phyloP scores from a whole-genome alignment of 169 alveolate genomes.

The Amoebophrya sp. region DNA sequence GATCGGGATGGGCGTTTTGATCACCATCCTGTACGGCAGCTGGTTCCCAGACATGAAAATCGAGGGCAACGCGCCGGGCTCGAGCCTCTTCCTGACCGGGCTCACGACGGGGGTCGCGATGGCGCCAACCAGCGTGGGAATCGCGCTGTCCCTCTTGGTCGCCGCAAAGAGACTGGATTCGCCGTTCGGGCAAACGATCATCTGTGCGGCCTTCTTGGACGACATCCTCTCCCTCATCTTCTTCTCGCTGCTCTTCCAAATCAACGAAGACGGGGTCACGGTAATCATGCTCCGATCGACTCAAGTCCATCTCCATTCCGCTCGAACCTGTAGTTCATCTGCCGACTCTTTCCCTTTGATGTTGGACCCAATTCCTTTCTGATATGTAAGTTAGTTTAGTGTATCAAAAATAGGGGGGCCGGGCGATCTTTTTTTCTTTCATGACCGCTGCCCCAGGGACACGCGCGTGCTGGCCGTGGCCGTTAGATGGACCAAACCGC shows the following conservation, averaged over 20 bases:
- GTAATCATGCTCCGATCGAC: too few relatives aligned
- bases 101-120: not conserved
- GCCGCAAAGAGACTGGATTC: not conserved
- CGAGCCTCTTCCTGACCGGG: not conserved
- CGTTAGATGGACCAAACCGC: too few relatives aligned
- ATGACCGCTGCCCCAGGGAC: too few relatives aligned
- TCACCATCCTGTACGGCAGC: not conserved
- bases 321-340: too few relatives aligned
- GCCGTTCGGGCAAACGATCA: not conserved
- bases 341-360: too few relatives aligned
- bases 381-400: too few relatives aligned
- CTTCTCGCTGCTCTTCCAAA: not conserved
- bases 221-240: not conserved
- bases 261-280: not conserved
- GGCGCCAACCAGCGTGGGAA: not conserved
- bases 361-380: too few relatives aligned
- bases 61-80: not conserved
- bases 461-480: too few relatives aligned
- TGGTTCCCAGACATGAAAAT: not conserved
- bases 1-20: not conserved
- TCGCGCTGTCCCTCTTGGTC: not conserved
- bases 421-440: too few relatives aligned
- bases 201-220: not conserved
- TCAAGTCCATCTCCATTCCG: too few relatives aligned
- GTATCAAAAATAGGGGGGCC: too few relatives aligned